Evolutionary conservation across 768 basidiomycete species (phyloP), one percentile per base, ranked within the genome.

Genomic region (Trametes punicea): DNA sequence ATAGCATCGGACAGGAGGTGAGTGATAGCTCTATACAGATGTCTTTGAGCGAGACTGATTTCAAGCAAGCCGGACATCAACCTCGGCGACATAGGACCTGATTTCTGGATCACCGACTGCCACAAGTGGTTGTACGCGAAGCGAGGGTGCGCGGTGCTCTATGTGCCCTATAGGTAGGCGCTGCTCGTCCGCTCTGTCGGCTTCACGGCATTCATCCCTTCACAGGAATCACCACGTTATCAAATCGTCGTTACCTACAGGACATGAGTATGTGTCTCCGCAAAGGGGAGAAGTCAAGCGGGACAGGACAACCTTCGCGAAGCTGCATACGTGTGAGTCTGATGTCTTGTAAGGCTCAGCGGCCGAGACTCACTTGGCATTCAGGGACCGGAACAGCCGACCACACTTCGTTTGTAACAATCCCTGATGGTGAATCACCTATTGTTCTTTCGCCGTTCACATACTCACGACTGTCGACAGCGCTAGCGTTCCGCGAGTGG

Each of bases 101-200:
- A 93, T 69, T 90, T 92, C 65, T 91, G 84, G 84, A 72, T 86
- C 21, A 85, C 88, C 82, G 92, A 92, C 63, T 87, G 86, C 61
- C 88, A 93, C 70, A 93, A 94, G 70, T 95, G 93, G 91, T 71
- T 93, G 2, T 84, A 77, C 62, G 76, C 81, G 3, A 86, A 89
- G 67, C 78, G 91, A 5, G 74, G 81, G 1, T 83, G 78, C 41
- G 83, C 88, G 0, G 74, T 87, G 16, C 72, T 94, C 15, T 94
- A 93, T 66, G 87, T 90, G 5, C 87, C 90, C 0, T 76, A 73
- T 53, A 70, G 81, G 83, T 81, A 56, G 26, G 77, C 57, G n/a
- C 36, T 15, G 11, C 4, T 5, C 10, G 3, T 18, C 27, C 16
- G 11, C 11, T 8, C 34, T 27, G 38, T 15, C 8, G 9, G 27